Conservation (phyloP, 768 basidiomycete genomes). For the Dioszegia aurantiaca region DNA sequence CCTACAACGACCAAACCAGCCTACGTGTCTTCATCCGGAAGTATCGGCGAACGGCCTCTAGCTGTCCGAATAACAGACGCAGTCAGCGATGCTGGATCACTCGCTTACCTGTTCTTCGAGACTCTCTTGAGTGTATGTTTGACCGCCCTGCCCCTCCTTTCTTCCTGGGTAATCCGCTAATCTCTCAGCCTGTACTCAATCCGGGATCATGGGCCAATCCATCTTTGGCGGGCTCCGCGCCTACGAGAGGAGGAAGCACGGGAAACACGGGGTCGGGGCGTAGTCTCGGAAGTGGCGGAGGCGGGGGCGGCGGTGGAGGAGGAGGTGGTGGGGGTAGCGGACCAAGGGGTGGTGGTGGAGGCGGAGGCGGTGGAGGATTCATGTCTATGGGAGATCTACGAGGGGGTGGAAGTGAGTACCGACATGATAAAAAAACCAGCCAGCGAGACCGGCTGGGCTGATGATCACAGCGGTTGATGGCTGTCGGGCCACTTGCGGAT, state of each 20-base stretch:
- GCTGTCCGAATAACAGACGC: constrained; percentile 19
- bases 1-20: constrained; percentile 28
- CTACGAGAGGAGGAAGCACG: too few relatives aligned
- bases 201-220: constrained; percentile 37
- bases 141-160: neutral
- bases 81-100: constrained; percentile 14
- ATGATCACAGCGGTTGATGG: constrained; percentile 43
- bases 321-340: constrained; percentile 31
- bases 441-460: too few relatives aligned
- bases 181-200: constrained; percentile 35
- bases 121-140: constrained; percentile 40
- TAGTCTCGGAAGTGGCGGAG: constrained; percentile 18
- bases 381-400: constrained; percentile 38
- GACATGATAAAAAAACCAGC: too few relatives aligned
- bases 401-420: constrained; percentile 40
- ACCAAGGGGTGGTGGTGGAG: constrained; percentile 22
- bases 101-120: constrained; percentile 40
- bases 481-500: constrained; percentile 44
- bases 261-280: constrained; percentile 6
- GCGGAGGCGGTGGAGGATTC: constrained; percentile 28
- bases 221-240: neutral
- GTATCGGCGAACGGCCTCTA: constrained; percentile 30
- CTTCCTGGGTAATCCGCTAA: neutral
- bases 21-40: constrained; percentile 41
- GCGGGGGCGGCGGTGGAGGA: constrained; percentile 28